Evolutionary conservation across 163 green algal species (phyloP).

Genomic region (Chlamydomonas reinhardtii): DNA sequence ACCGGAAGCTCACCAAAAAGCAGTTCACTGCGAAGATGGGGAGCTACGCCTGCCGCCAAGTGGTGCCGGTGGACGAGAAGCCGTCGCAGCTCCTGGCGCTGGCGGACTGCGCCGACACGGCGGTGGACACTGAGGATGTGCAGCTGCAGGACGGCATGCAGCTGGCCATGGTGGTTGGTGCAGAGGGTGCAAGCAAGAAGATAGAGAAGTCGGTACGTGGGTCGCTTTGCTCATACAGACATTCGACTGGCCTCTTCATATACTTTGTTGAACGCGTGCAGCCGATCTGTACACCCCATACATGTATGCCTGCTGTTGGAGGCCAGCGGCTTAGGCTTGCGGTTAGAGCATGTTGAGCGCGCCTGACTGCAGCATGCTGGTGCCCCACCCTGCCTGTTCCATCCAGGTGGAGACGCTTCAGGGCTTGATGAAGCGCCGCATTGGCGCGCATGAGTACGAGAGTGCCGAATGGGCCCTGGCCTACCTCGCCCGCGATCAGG

Average conservation of each 20-base stretch:
- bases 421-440: not conserved
- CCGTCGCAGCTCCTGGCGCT: not conserved
- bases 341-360: too few species aligned
- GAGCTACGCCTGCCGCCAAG: not conserved
- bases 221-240: too few species aligned
- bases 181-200: too few species aligned
- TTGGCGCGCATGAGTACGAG: constrained; percentile 16
- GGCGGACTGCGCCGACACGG: not conserved
- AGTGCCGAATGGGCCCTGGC: constrained; percentile 1
- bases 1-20: not conserved
- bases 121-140: constrained; percentile 17
- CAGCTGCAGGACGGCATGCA: constrained; percentile 34
- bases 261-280: too few species aligned
- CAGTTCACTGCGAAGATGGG: not conserved
- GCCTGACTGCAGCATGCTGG: too few species aligned
- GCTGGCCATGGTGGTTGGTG: constrained; percentile 32
- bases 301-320: too few species aligned
- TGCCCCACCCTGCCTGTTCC: too few species aligned
- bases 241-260: too few species aligned
- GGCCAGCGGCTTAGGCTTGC: too few species aligned
- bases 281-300: too few species aligned
- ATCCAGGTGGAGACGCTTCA: not conserved
- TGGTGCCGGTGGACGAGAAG: constrained; percentile 4
- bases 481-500: not conserved
- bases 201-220: too few species aligned